phyloP scores from a whole-genome alignment of 2,329 filamentous ascomycete genomes.

The Neoscytalidium dimidiatum region DNA sequence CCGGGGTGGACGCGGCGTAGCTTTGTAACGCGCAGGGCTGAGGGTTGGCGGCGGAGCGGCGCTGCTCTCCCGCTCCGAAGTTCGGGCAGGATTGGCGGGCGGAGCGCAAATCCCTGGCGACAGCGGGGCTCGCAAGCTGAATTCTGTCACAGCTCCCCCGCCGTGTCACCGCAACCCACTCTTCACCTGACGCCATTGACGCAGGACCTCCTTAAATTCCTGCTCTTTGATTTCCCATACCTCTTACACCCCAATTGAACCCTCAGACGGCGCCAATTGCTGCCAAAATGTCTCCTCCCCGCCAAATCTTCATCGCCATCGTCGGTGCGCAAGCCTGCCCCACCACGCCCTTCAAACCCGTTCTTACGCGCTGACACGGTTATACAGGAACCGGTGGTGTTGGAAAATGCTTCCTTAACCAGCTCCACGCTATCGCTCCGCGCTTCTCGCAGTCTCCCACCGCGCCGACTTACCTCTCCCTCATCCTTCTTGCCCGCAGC shows the following conservation, averaged over 20 bases:
- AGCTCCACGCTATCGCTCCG: constrained; percentile 69
- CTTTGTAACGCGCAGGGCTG: not conserved
- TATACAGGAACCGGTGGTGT: constrained; percentile 82
- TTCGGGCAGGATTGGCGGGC: not conserved
- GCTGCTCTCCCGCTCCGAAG: not conserved
- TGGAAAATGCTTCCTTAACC: constrained; percentile 84
- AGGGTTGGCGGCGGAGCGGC: not conserved
- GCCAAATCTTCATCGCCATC: constrained; percentile 51
- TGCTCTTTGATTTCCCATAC: not conserved
- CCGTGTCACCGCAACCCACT: constrained; percentile 5
- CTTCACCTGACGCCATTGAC: constrained; percentile 17
- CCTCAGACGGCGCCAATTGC: not conserved
- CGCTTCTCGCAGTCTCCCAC: constrained; percentile 55
- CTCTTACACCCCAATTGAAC: not conserved
- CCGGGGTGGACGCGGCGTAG: not conserved
- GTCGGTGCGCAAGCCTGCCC: constrained; percentile 37
- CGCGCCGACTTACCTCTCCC: constrained; percentile 68
- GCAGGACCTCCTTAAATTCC: not conserved
- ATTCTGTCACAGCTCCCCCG: constrained; percentile 11
- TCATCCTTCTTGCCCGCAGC: constrained; percentile 85
- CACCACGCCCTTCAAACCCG: not conserved
- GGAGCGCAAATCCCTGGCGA: constrained; percentile 2
- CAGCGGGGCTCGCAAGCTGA: constrained; percentile 14
- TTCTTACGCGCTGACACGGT: constrained; percentile 3
- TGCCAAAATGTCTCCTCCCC: constrained; percentile 42